Evolutionary conservation across 2,329 filamentous ascomycete genomes (phyloP).

Genomic region (Fusarium sp.): DNA sequence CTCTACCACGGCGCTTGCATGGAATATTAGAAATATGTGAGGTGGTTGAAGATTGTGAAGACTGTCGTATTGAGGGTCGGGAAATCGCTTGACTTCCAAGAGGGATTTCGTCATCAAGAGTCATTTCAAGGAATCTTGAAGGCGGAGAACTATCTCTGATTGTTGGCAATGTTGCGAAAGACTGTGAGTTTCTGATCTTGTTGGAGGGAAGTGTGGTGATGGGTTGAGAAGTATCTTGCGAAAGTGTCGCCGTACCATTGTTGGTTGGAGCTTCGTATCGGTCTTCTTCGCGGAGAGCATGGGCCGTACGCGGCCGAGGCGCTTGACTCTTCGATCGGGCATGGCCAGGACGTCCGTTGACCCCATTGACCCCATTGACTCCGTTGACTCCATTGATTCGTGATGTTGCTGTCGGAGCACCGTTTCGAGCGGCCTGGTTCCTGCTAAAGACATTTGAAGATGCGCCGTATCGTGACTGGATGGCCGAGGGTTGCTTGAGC

Average conservation of each 20-base stretch:
- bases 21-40: slow-evolving; percentile 41
- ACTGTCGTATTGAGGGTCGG: slow-evolving; percentile 34
- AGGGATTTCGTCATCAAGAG: slow-evolving; percentile 48
- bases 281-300: slow-evolving; percentile 53
- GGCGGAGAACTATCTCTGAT: slow-evolving; percentile 57
- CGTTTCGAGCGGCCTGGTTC: slow-evolving; percentile 65
- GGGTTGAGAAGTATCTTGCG: slow-evolving; percentile 15
- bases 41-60: slow-evolving; percentile 36
- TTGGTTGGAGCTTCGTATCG: slow-evolving; percentile 47
- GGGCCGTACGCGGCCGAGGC: slow-evolving; percentile 50
- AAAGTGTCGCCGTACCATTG: slow-evolving; percentile 49
- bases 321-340: slow-evolving; percentile 53
- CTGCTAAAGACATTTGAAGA: slow-evolving; percentile 60
- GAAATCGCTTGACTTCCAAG: slow-evolving; percentile 59
- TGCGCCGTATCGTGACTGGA: slow-evolving; percentile 51
- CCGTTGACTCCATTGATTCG: slow-evolving; percentile 53
- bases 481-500: slow-evolving; percentile 47
- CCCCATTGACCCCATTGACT: slow-evolving; percentile 20
- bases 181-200: slow-evolving; percentile 41
- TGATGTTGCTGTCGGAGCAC: slow-evolving; percentile 59
- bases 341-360: slow-evolving; percentile 57
- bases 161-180: slow-evolving; percentile 41
- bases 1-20: slow-evolving; percentile 40
- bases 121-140: slow-evolving; percentile 51
- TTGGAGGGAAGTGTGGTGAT: slow-evolving; percentile 30